Evolutionary conservation across 2,329 filamentous ascomycete genomes (phyloP).

Genomic region (Metarhizium robertsii): DNA sequence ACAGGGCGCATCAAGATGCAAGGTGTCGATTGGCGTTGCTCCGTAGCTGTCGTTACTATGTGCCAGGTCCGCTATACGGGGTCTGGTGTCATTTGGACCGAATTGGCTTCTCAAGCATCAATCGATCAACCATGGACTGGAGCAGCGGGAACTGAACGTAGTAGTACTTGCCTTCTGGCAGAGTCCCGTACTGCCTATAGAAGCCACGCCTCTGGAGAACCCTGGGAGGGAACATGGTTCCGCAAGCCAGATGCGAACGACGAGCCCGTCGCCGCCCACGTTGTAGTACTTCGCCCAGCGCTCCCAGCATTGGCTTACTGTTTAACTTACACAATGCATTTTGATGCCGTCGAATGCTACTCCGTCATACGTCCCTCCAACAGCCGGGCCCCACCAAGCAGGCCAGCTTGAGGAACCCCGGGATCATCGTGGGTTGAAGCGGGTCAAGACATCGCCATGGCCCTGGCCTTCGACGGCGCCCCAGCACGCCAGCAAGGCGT

Average conservation of each 20-base stretch:
- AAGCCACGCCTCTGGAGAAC: neutral
- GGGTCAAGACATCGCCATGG: neutral
- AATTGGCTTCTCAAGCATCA: neutral
- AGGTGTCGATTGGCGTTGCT: neutral
- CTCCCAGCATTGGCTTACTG: no score
- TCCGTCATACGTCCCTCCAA: neutral
- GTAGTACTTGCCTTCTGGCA: neutral
- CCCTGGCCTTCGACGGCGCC: neutral
- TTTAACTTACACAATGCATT: neutral
- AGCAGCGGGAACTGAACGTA: neutral
- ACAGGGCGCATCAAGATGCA: neutral
- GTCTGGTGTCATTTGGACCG: neutral
- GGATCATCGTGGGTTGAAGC: constrained; percentile 1
- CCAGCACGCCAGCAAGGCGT: constrained; percentile 10
- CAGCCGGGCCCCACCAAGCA: neutral
- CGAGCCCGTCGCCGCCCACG: no score
- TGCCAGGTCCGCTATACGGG: no score
- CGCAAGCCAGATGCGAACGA: no score
- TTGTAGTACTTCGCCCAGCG: no score
- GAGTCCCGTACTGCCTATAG: neutral
- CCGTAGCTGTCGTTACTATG: neutral
- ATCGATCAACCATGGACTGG: neutral
- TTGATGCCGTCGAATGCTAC: neutral
- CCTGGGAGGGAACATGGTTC: no score
- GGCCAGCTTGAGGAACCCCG: neutral